phyloP scores from a whole-genome alignment of 1,284 basidiomycete genomes.

The Tylopilus sp. region DNA sequence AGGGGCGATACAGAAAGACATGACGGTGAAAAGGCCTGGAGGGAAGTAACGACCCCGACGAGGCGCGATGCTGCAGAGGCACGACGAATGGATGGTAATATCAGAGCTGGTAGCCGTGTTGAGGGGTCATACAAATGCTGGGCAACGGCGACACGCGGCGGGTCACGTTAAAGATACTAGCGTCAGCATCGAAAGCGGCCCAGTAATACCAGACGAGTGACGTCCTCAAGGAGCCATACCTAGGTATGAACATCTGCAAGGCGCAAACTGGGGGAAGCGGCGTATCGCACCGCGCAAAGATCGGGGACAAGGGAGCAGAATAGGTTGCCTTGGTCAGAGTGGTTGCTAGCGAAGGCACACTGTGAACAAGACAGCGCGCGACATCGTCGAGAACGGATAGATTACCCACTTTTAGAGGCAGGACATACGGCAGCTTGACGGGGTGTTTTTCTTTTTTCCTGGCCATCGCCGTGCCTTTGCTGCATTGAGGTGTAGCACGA shows the following conservation, averaged over 20 bases:
- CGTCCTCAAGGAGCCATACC: neutral
- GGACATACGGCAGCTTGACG: constrained; percentile 8
- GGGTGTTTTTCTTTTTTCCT: constrained; percentile 1
- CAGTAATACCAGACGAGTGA: too few species aligned
- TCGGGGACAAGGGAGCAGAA: constrained; percentile 12
- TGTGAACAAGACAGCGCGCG: constrained; percentile 20
- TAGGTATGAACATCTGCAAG: constrained; percentile 26
- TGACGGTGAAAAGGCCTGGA: too few species aligned
- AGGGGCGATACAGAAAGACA: too few species aligned
- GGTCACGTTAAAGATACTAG: too few species aligned
- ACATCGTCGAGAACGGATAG: constrained; percentile 29
- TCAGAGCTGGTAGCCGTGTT: too few species aligned
- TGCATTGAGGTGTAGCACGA: constrained; percentile 8
- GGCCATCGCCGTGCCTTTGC: constrained; percentile 14
- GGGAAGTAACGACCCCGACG: too few species aligned
- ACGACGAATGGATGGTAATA: too few species aligned
- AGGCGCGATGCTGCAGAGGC: too few species aligned
- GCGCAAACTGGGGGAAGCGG: constrained; percentile 30
- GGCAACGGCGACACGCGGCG: too few species aligned
- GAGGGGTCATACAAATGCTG: too few species aligned
- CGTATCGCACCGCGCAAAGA: constrained; percentile 27
- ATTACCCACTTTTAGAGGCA: constrained; percentile 12
- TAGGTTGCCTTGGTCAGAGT: constrained; percentile 28
- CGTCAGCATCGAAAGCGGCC: too few species aligned
- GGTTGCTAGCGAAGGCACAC: constrained; percentile 30